Evolutionary conservation across 106 monocot species (phyloP).

Genomic region (Iris macrosiphon): DNA sequence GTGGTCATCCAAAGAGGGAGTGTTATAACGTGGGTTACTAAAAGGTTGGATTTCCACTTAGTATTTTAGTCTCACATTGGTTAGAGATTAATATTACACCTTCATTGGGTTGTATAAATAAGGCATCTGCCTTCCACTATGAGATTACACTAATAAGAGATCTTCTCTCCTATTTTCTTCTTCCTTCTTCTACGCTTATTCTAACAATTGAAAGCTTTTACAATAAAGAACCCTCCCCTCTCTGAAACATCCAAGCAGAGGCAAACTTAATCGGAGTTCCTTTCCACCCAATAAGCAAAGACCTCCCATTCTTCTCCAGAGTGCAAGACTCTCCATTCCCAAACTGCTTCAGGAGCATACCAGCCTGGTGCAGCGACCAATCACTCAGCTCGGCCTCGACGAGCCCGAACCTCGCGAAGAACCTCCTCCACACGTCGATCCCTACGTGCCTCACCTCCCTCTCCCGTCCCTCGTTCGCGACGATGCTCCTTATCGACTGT

Average conservation of each 20-base stretch:
- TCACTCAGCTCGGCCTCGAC: slow-evolving; percentile 9
- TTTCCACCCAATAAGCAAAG: slow-evolving; percentile 8
- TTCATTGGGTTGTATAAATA: no score
- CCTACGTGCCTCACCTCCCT: slow-evolving; percentile 17
- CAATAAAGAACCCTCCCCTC: background rate
- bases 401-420: slow-evolving; percentile 5
- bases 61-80: no score
- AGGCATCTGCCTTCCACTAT: no score
- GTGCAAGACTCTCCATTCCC: background rate
- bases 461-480: slow-evolving; percentile 8
- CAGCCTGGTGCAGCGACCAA: slow-evolving; percentile 7
- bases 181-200: no score
- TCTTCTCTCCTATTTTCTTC: no score
- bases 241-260: slow-evolving; percentile 8
- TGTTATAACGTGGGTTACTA: no score
- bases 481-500: background rate
- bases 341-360: slow-evolving; percentile 10
- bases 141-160: no score
- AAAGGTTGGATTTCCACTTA: no score
- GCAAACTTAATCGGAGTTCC: slow-evolving; percentile 3
- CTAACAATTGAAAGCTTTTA: no score
- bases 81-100: no score
- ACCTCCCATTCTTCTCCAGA: slow-evolving; percentile 8
- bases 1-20: no score
- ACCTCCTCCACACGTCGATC: slow-evolving; percentile 12